Evolutionary conservation across 306 rosid species (phyloP), one percentile per base, ranked within the genome.

Genomic region (Nissolia schottii): DNA sequence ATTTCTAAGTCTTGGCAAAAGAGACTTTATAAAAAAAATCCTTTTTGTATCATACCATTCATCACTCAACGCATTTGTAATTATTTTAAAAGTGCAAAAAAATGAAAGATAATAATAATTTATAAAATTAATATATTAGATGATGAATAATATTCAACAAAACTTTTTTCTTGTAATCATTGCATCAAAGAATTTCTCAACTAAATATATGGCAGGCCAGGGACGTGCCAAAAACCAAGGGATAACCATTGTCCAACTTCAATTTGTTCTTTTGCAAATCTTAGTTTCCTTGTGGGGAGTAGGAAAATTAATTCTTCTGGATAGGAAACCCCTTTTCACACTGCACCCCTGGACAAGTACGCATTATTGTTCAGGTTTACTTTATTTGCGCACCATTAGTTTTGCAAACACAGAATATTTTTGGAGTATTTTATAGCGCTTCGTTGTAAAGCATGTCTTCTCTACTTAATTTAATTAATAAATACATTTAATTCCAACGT

Each of bases 271-370:
- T 82, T 77, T 62, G 28, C 57, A 41, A n/a, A 57, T 81, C 43
- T n/a, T 68, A 84, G 96, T 78, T 83, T 80, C 92, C 92, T 78
- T 59, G 76, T 54, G 81, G 92, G 97, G 88, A 70, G 96, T 88
- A 86, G 63, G 75, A 79, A n/a, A 80, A 67, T 15, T 55, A 15
- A 73, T 72, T 20, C 75, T 34, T 64, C 27, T 10, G 25, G 74
- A 79, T 49, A 18, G 54, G 65, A 7, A 71, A 64, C 35, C 79
- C 77, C 77, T 34, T 82, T 82, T 84, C 88, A 81, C 85, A 79
- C 74, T n/a, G 23, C 38, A 68, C 40, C 64, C 48, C n/a, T 18
- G 7, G 6, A 41, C 35, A 41, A 68, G 46, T 74, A n/a, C n/a
- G 69, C 58, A 62, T 15, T 60, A 51, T 16, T 62, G 19, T 22